phyloP scores from a whole-genome alignment of 257 asterid genomes.

The Pogostemon cablin region DNA sequence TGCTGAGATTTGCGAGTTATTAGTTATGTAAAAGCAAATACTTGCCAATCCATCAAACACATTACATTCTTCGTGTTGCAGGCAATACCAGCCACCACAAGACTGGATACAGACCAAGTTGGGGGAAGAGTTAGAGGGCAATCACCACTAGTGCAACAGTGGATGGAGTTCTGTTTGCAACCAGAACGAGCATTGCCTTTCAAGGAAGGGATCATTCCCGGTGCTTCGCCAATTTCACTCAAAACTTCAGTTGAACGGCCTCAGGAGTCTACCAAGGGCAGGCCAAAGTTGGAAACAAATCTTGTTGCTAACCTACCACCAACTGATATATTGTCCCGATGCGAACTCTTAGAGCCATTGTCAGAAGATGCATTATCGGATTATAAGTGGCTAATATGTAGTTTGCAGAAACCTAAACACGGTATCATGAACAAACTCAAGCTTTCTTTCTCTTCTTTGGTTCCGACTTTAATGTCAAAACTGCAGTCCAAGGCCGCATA shows the following conservation, averaged over 20 bases:
- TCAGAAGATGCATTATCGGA: conserved; percentile 64
- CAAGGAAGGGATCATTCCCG: conserved; percentile 61
- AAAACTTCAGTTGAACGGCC: conserved; percentile 41
- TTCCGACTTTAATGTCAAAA: conserved; percentile 37
- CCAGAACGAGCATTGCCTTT: conserved; percentile 66
- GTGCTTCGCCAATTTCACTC: conserved; percentile 76
- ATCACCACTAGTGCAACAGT: conserved; percentile 77
- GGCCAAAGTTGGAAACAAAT: conserved; percentile 81
- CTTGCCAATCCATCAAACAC: neutral
- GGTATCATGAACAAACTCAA: conserved; percentile 35
- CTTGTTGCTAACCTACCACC: conserved; percentile 66
- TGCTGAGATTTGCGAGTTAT: too few relatives aligned
- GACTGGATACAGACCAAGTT: conserved; percentile 53
- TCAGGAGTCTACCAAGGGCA: conserved; percentile 36
- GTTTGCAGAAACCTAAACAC: conserved; percentile 46
- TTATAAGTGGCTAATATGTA: conserved; percentile 62
- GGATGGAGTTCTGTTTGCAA: conserved; percentile 91
- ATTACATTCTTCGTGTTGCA: conserved; percentile 33
- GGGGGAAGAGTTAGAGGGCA: conserved; percentile 93
- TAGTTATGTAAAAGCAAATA: too few relatives aligned
- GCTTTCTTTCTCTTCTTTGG: conserved; percentile 34
- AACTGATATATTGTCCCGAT: conserved; percentile 62
- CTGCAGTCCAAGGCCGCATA: conserved; percentile 42
- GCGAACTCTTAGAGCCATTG: conserved; percentile 84
- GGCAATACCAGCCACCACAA: conserved; percentile 77